Evolutionary conservation across 306 rosid genomes (phyloP).

Genomic region (Vigna trinervia): DNA sequence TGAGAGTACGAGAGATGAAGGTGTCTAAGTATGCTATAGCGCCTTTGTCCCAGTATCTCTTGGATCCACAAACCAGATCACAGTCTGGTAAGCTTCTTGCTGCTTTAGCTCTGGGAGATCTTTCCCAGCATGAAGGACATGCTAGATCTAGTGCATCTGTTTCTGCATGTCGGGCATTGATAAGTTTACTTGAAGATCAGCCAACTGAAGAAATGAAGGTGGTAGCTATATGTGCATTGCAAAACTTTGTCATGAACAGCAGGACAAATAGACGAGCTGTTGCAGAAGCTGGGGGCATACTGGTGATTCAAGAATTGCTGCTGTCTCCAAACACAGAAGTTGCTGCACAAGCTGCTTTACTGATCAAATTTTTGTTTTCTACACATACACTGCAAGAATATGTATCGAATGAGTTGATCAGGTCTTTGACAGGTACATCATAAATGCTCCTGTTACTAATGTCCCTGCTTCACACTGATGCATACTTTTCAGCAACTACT

Average conservation of each 20-base stretch:
- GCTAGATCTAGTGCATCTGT: slow-evolving; percentile 88
- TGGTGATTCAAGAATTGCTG: slow-evolving; percentile 93
- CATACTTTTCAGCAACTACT: slow-evolving; percentile 30
- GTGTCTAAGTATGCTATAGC: slow-evolving; percentile 89
- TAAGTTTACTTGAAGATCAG: slow-evolving; percentile 95
- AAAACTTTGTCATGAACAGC: slow-evolving; percentile 96
- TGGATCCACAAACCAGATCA: slow-evolving; percentile 92
- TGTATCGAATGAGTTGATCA: slow-evolving; percentile 93
- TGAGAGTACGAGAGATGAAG: slow-evolving; percentile 89
- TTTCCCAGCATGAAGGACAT: slow-evolving; percentile 88
- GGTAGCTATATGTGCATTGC: slow-evolving; percentile 96
- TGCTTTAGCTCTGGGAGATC: slow-evolving; percentile 90
- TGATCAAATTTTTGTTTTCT: slow-evolving; percentile 88
- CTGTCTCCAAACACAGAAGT: slow-evolving; percentile 78
- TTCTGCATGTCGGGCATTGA: slow-evolving; percentile 93
- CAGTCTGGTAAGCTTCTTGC: slow-evolving; percentile 89
- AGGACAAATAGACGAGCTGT: slow-evolving; percentile 97
- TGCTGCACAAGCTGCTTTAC: slow-evolving; percentile 85
- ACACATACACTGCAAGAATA: slow-evolving; percentile 97
- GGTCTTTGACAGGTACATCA: slow-evolving; percentile 85
- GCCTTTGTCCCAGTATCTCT: slow-evolving; percentile 89
- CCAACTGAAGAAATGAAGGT: slow-evolving; percentile 94
- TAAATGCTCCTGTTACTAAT: background rate
- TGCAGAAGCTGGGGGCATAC: slow-evolving; percentile 98
- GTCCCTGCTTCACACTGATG: background rate